Percentiles rank a stretch among this genome's conserved stretches.
These are phyloP conservation scores for Penicillium oxalicum DNA, from an alignment of 2,329 filamentous ascomycete species.

Conservation along the genomic window DNA sequence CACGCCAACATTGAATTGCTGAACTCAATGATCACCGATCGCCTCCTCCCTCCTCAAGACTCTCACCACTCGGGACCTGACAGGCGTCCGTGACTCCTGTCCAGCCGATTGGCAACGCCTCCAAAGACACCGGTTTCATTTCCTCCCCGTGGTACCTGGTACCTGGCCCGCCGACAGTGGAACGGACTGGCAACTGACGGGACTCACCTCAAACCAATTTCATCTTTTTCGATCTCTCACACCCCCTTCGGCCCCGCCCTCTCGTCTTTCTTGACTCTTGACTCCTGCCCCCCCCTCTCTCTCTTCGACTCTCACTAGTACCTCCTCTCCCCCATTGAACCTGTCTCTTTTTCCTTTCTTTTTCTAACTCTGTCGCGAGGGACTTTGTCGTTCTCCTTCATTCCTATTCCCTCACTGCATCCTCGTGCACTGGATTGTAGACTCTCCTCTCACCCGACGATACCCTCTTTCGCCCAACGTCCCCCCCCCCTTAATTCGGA, in stretches of 20 bases:
- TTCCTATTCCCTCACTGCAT: too few species aligned
- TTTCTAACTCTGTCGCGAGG: not conserved
- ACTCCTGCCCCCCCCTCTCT: not conserved
- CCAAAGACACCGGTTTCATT: too few species aligned
- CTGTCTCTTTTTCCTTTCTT: constrained; percentile 2
- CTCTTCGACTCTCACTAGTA: constrained; percentile 1
- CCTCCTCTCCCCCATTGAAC: constrained; percentile 1
- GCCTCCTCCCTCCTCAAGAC: too few species aligned
- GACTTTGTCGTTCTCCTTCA: not conserved
- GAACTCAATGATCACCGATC: too few species aligned
- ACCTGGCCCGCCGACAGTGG: too few species aligned
- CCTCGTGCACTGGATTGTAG: too few species aligned
- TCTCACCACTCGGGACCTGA: too few species aligned
- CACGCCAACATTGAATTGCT: too few species aligned
- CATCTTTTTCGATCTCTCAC: not conserved
- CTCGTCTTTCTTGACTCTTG: not conserved
- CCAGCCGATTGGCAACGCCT: too few species aligned
- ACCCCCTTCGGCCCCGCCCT: not conserved
- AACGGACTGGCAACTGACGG: not conserved
- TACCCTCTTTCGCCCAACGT: too few species aligned
- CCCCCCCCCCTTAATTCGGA: constrained; percentile 1
- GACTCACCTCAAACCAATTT: not conserved
- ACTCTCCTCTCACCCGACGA: not conserved
- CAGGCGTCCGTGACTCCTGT: too few species aligned
- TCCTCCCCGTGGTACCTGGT: not conserved